phyloP scores from a whole-genome alignment of 2,329 filamentous ascomycete species.

The Endocalyx cinctus region DNA sequence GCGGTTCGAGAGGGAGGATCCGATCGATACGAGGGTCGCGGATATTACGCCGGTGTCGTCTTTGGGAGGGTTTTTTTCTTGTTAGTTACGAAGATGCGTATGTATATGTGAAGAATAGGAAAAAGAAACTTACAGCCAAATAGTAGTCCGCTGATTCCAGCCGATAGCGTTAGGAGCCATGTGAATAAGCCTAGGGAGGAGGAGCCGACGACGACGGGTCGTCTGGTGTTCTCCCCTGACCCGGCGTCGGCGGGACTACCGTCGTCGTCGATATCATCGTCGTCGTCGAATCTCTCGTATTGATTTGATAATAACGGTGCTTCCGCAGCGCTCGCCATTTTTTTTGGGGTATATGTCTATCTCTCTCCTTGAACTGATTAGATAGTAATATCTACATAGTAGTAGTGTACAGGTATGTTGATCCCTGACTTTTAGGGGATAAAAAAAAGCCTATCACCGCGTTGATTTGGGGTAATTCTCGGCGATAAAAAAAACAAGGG shows the following conservation, averaged over 20 bases:
- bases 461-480: too few relatives aligned
- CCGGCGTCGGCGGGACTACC: slow-evolving; percentile 4
- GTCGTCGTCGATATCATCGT: slow-evolving; percentile 4
- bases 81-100: slow-evolving; percentile 3
- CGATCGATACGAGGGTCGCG: slow-evolving; percentile 61
- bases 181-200: slow-evolving; percentile 43
- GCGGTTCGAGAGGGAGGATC: slow-evolving; percentile 51
- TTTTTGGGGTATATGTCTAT: slow-evolving; percentile 1
- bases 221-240: slow-evolving; percentile 1
- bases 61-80: slow-evolving; percentile 25
- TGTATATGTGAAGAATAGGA: slow-evolving; percentile 1
- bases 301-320: slow-evolving; percentile 18
- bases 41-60: slow-evolving; percentile 67
- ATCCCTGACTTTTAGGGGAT: too few relatives aligned
- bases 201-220: slow-evolving; percentile 6
- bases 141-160: slow-evolving; percentile 62
- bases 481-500: too few relatives aligned
- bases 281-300: slow-evolving; percentile 14
- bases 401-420: too few relatives aligned
- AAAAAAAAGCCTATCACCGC: too few relatives aligned
- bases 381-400: too few relatives aligned
- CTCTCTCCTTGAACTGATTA: too few relatives aligned
- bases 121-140: slow-evolving; percentile 55
- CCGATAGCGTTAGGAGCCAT: slow-evolving; percentile 58
- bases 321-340: slow-evolving; percentile 15